Conservation (phyloP, 805 yeast species). For the Candida yuanshanica region DNA sequence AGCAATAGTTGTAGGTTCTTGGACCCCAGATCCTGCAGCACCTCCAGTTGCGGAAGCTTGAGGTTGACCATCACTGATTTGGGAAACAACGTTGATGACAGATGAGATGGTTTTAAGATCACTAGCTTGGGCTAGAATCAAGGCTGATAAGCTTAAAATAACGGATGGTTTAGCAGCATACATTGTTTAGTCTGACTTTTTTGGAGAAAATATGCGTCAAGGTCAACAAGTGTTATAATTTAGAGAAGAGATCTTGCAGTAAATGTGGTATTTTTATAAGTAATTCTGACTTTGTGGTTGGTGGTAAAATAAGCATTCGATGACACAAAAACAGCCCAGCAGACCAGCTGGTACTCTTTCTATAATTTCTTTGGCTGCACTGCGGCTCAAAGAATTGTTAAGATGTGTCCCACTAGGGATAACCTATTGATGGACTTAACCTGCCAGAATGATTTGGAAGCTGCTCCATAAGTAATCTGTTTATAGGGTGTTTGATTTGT, state of each 20-base stretch:
- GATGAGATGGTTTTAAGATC: conserved; percentile 12
- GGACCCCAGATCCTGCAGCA: not conserved
- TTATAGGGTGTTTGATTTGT: too few relatives aligned
- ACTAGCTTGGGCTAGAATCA: conserved; percentile 20
- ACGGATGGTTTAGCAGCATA: conserved; percentile 4
- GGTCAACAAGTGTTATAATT: not conserved
- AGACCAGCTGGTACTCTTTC: not conserved
- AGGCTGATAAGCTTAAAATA: conserved; percentile 7
- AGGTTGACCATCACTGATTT: conserved; percentile 19
- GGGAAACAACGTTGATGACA: conserved; percentile 21
- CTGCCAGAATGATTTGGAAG: too few relatives aligned
- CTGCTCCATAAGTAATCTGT: too few relatives aligned
- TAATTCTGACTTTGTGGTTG: not conserved
- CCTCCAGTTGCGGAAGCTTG: conserved; percentile 4
- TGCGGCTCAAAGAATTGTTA: not conserved
- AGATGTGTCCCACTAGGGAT: too few relatives aligned
- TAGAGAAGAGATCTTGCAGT: not conserved
- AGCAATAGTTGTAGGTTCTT: conserved; percentile 29
- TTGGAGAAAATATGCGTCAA: not conserved
- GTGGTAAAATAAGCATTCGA: not conserved
- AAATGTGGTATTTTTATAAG: not conserved
- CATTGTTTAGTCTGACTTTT: not conserved
- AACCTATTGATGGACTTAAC: too few relatives aligned
- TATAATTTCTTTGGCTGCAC: not conserved
- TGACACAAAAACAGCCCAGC: not conserved